A percentile compares a stretch with the other conserved stretches of the same genome.
Evolutionary conservation across 1,139 yeast species (phyloP).

Genomic region (Suhomyces coccinellae): DNA sequence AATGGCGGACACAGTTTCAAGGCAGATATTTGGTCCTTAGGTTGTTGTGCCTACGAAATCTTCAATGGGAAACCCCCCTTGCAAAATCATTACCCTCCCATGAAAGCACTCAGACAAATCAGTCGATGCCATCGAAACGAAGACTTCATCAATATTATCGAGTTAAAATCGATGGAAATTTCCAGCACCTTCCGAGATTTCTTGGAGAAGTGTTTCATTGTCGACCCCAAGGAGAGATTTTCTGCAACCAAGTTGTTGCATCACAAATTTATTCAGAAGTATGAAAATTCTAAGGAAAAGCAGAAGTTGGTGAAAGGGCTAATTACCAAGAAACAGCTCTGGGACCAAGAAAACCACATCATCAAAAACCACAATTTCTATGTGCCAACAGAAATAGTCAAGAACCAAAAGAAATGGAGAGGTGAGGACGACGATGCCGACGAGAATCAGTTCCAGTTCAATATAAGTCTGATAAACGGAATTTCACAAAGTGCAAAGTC

Average conservation of each 20-base stretch:
- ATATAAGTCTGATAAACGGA: slow-evolving; percentile 36
- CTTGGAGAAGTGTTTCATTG: slow-evolving; percentile 60
- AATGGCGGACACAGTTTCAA: slow-evolving; percentile 74
- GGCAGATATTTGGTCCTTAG: slow-evolving; percentile 96
- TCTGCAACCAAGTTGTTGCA: slow-evolving; percentile 58
- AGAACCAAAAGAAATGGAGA: slow-evolving; percentile 40
- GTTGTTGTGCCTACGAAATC: slow-evolving; percentile 83
- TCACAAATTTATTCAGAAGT: slow-evolving; percentile 54
- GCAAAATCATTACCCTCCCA: slow-evolving; percentile 66
- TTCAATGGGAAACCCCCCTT: slow-evolving; percentile 85
- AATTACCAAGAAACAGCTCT: slow-evolving; percentile 38
- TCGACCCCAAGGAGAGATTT: slow-evolving; percentile 60
- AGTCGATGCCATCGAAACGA: slow-evolving; percentile 37
- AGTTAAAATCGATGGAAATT: slow-evolving; percentile 26
- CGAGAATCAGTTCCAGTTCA: slow-evolving; percentile 31
- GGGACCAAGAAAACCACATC: slow-evolving; percentile 46
- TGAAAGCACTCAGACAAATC: slow-evolving; percentile 66
- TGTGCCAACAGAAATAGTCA: slow-evolving; percentile 40
- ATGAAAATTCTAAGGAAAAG: slow-evolving; percentile 16
- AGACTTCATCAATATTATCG: slow-evolving; percentile 38
- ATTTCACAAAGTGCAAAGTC: slow-evolving; percentile 13
- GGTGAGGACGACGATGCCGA: slow-evolving; percentile 17
- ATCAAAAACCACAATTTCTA: slow-evolving; percentile 36
- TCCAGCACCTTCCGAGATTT: slow-evolving; percentile 51
- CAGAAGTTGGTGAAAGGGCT: slow-evolving; percentile 30